These are phyloP conservation scores for Rhizopus microsporus DNA, from an alignment of 371 early-diverging fungal species.

Conservation along the genomic window DNA sequence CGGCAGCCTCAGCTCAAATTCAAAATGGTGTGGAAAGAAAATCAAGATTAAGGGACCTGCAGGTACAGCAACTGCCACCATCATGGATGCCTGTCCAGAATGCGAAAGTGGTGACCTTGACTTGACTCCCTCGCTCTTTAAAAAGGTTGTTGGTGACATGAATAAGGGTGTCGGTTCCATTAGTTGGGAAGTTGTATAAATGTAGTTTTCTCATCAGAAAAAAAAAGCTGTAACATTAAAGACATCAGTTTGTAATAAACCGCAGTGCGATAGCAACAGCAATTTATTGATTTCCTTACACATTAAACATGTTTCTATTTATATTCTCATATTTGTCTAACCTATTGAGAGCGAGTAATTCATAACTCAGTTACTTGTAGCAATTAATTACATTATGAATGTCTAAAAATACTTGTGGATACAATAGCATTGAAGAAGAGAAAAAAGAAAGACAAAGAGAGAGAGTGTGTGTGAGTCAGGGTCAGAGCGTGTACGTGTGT, in stretches of 20 bases:
- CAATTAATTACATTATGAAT: no score
- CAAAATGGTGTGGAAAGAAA: conserved; percentile 33
- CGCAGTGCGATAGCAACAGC: not conserved
- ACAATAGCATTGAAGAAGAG: no score
- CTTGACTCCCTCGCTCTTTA: conserved; percentile 23
- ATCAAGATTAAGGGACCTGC: conserved; percentile 26
- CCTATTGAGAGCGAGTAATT: no score
- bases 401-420: no score
- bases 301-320: no score
- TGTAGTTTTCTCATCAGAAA: not conserved
- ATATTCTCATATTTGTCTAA: no score
- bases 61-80: conserved; percentile 12
- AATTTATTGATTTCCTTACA: no score
- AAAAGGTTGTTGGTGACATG: conserved; percentile 20
- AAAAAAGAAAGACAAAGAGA: no score
- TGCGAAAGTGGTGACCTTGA: conserved; percentile 20
- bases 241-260: not conserved
- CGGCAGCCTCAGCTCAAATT: conserved; percentile 24
- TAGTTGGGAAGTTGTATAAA: conserved; percentile 18
- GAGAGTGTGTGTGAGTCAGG: no score
- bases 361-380: no score
- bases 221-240: no score
- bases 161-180: conserved; percentile 21
- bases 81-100: conserved; percentile 23
- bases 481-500: no score